Percentiles rank a stretch among this genome's conserved stretches.
Conservation (phyloP, 352 stramenopile genomes). For the Pythium pectinolyticum region DNA sequence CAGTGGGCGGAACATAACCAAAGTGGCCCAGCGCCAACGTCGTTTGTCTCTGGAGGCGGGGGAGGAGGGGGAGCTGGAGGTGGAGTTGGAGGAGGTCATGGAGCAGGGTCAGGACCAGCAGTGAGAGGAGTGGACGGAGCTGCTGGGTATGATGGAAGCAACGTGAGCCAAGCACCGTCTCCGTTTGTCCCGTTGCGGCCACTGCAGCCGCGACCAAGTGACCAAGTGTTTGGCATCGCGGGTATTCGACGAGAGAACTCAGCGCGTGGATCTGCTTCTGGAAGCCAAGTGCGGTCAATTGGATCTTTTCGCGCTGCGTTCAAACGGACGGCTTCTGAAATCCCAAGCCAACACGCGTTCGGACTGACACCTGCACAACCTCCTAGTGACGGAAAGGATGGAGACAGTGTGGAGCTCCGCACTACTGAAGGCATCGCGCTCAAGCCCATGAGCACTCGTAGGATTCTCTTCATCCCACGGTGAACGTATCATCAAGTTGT, state of each 20-base stretch:
- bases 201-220: not conserved
- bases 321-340: not conserved
- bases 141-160: not conserved
- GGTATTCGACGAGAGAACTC: not conserved
- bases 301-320: not conserved
- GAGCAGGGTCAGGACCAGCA: not conserved
- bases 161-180: not conserved
- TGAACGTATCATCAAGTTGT: too few species aligned
- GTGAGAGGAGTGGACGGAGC: not conserved
- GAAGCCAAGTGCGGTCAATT: not conserved
- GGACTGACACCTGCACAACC: not conserved
- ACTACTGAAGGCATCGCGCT: not conserved
- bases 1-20: conserved; percentile 32
- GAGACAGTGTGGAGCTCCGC: not conserved
- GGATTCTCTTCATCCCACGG: not conserved
- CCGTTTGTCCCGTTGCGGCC: not conserved
- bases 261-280: not conserved
- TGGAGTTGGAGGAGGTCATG: too few species aligned
- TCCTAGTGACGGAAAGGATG: not conserved
- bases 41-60: not conserved
- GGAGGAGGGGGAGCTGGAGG: too few species aligned
- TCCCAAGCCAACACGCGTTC: not conserved
- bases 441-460: not conserved
- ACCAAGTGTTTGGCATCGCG: not conserved
- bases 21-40: not conserved